Conservation (phyloP, 2,329 filamentous ascomycete species). For the Penicillium vulpinum region DNA sequence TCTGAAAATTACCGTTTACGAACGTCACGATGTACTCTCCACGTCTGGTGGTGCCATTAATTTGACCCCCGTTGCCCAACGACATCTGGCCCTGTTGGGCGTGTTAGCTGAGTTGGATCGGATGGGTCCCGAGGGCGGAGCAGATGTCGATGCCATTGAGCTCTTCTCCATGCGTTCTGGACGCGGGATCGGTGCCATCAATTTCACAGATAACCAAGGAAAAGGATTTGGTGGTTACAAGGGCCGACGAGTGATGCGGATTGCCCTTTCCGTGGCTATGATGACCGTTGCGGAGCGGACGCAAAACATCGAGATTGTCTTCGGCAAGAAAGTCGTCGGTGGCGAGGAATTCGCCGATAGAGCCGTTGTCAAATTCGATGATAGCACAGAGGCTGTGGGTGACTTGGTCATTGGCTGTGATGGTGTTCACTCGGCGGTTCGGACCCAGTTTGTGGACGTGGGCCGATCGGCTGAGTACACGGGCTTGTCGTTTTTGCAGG, state of each 20-base stretch:
- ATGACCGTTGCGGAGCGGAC: conserved; percentile 39
- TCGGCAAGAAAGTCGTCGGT: conserved; percentile 42
- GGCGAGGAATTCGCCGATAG: conserved; percentile 35
- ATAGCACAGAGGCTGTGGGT: conserved; percentile 34
- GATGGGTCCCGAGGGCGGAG: conserved; percentile 41
- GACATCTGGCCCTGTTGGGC: conserved; percentile 45
- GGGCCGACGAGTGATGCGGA: conserved; percentile 45
- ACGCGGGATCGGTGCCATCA: conserved; percentile 37
- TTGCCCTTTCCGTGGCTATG: conserved; percentile 44
- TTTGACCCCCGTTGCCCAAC: conserved; percentile 46
- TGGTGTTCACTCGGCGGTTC: conserved; percentile 43
- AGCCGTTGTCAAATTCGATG: conserved; percentile 41
- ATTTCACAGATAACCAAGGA: conserved; percentile 40
- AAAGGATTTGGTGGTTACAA: conserved; percentile 44
- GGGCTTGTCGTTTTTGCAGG: conserved; percentile 44
- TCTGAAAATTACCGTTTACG: conserved; percentile 41
- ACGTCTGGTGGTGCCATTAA: conserved; percentile 49
- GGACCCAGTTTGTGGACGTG: conserved; percentile 40
- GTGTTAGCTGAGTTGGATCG: conserved; percentile 41
- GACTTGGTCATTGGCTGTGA: conserved; percentile 45
- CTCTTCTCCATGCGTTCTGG: conserved; percentile 45
- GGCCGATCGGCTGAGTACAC: conserved; percentile 40
- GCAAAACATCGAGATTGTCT: conserved; percentile 42
- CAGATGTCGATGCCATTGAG: conserved; percentile 44
- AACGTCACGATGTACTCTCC: conserved; percentile 43